Percentiles rank a stretch among this genome's conserved stretches.
These are phyloP conservation scores for slime mould (Dictyostelium discoideum) DNA, from an alignment of 78 protist genomes.

Conservation along the genomic window DNA sequence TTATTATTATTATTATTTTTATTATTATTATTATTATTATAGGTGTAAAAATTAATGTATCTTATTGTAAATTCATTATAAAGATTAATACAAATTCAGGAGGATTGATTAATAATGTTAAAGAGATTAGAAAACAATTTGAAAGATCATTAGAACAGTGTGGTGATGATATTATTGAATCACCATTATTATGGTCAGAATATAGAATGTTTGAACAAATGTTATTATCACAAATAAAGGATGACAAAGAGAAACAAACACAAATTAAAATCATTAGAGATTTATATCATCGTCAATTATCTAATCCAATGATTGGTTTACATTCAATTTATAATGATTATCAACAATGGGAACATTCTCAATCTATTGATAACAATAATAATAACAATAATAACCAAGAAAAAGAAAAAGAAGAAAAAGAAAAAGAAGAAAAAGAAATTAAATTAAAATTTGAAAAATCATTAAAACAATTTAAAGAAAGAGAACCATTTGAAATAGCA, in stretches of 20 bases:
- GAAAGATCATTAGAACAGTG: conserved; percentile 7
- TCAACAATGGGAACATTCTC: conserved; percentile 44
- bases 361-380: background rate
- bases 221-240: background rate
- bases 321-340: background rate
- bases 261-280: conserved; percentile 1
- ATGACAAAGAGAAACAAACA: background rate
- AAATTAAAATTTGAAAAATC: conserved; percentile 1
- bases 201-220: conserved; percentile 44
- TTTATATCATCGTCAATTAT: conserved; percentile 20
- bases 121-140: background rate
- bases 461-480: background rate
- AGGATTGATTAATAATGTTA: background rate
- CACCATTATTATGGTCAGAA: conserved; percentile 6
- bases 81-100: background rate
- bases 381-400: background rate
- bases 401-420: background rate
- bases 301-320: background rate
- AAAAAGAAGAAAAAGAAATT: background rate
- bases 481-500: background rate
- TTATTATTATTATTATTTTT: background rate
- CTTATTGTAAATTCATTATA: conserved; percentile 32
- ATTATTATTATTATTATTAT: too few relatives aligned
- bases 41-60: background rate
- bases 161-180: conserved; percentile 1